phyloP scores from a whole-genome alignment of 805 yeast genomes.

The Candida parachauliodes region DNA sequence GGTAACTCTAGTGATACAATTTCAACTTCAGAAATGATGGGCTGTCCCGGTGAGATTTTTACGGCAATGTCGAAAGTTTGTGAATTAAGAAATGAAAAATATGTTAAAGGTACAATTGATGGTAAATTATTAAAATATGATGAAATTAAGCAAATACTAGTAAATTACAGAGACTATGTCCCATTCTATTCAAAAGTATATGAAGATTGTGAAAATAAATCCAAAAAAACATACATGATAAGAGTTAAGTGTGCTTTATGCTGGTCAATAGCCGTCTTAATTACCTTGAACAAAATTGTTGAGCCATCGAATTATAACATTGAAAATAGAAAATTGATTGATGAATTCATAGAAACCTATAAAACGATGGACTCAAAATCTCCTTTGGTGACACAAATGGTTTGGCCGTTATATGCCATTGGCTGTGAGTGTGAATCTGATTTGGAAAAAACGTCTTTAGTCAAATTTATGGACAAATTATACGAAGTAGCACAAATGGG shows the following conservation, averaged over 20 bases:
- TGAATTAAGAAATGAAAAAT: slow-evolving; percentile 26
- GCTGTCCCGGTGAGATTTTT: slow-evolving; percentile 59
- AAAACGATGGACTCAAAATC: slow-evolving; percentile 42
- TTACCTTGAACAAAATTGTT: slow-evolving; percentile 24
- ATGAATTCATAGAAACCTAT: slow-evolving; percentile 49
- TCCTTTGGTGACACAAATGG: slow-evolving; percentile 57
- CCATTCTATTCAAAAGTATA: slow-evolving; percentile 12
- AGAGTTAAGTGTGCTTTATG: slow-evolving; percentile 53
- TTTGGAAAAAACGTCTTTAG: slow-evolving; percentile 27
- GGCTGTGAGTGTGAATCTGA: slow-evolving; percentile 40
- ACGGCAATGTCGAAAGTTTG: slow-evolving; percentile 44
- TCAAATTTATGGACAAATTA: slow-evolving; percentile 36
- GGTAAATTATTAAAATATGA: slow-evolving; percentile 19
- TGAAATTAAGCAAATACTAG: slow-evolving; percentile 29
- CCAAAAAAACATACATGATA: slow-evolving; percentile 24
- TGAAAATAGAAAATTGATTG: slow-evolving; percentile 26
- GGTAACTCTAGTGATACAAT: slow-evolving; percentile 39
- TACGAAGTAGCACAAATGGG: slow-evolving; percentile 54
- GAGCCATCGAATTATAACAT: slow-evolving; percentile 23
- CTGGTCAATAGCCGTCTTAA: slow-evolving; percentile 45
- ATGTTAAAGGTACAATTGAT: background rate
- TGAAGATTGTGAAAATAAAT: slow-evolving; percentile 14
- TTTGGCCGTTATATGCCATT: slow-evolving; percentile 56
- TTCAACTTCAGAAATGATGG: slow-evolving; percentile 53
- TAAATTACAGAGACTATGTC: slow-evolving; percentile 48